Conservation (phyloP, 108 stramenopile genomes). For the Epipyxis sp. region DNA sequence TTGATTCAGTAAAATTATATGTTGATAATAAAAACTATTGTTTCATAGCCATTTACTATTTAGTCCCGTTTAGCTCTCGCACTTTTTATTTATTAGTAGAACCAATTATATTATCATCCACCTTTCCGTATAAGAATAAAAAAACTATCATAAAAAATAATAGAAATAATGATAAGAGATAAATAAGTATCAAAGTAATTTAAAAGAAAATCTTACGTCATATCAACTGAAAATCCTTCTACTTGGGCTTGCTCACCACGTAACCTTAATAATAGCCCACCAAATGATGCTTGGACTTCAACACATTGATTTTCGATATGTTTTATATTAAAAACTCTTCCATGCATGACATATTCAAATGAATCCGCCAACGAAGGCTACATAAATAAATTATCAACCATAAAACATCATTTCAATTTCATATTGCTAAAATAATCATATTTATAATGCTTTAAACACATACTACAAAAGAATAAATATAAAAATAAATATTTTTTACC, state of each 20-base stretch:
- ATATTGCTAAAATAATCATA: neutral
- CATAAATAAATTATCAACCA: neutral
- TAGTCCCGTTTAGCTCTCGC: no score
- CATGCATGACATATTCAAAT: conserved; percentile 29
- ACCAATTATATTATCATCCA: neutral
- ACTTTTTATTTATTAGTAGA: no score
- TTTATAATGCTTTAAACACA: neutral
- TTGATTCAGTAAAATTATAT: no score
- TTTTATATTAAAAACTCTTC: conserved; percentile 24
- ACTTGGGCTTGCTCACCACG: conserved; percentile 9
- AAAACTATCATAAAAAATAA: neutral
- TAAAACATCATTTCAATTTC: no score
- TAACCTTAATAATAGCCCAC: conserved; percentile 13
- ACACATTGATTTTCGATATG: conserved; percentile 17
- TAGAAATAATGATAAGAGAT: neutral
- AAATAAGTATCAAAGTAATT: neutral
- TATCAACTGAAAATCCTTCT: neutral
- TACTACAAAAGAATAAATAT: no score
- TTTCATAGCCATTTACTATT: no score
- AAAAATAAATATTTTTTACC: conserved; percentile 9
- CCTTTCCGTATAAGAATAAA: neutral
- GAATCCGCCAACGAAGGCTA: neutral
- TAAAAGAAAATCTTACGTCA: neutral
- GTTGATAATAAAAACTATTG: no score
- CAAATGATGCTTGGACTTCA: conserved; percentile 28